A percentile compares a stretch with the other conserved stretches of the same genome.
Evolutionary conservation across 2,329 filamentous ascomycete species (phyloP).

Genomic region (Fusarium austroafricanum): DNA sequence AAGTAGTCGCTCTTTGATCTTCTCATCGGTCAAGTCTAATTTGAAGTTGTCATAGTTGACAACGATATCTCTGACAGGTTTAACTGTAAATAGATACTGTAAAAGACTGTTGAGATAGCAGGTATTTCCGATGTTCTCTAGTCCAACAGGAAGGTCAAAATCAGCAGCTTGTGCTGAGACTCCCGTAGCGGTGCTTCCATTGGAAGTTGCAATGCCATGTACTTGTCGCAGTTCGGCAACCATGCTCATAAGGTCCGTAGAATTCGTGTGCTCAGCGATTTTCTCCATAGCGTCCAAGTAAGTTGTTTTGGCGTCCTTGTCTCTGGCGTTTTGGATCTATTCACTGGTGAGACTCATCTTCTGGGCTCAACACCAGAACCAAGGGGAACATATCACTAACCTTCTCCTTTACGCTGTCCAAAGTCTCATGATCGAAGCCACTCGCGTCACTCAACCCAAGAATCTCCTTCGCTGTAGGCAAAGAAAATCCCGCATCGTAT

Average conservation of each 20-base stretch:
- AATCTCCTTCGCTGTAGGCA: constrained; percentile 50
- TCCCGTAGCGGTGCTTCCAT: background rate
- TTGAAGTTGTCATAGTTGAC: constrained; percentile 78
- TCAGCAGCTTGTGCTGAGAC: constrained; percentile 41
- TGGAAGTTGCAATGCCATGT: constrained; percentile 39
- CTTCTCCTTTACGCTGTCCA: constrained; percentile 46
- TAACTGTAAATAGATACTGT: constrained; percentile 93
- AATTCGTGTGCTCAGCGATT: constrained; percentile 49
- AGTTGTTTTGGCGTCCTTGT: constrained; percentile 47
- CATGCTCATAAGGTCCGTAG: constrained; percentile 46
- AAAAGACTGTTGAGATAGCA: constrained; percentile 97
- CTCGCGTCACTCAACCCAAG: constrained; percentile 45
- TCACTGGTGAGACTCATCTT: constrained; percentile 22
- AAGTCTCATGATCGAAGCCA: constrained; percentile 43
- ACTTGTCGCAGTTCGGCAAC: constrained; percentile 44
- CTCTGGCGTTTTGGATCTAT: constrained; percentile 45
- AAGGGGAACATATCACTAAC: constrained; percentile 29
- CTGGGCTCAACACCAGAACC: background rate
- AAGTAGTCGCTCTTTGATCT: constrained; percentile 74
- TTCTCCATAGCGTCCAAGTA: constrained; percentile 53
- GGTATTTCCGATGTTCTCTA: constrained; percentile 95
- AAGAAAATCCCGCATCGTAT: constrained; percentile 51
- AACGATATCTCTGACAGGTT: constrained; percentile 82
- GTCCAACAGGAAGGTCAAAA: constrained; percentile 79
- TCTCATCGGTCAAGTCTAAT: constrained; percentile 73